Evolutionary conservation across 768 basidiomycete species (phyloP).

Genomic region (Mycena albidolilacea): DNA sequence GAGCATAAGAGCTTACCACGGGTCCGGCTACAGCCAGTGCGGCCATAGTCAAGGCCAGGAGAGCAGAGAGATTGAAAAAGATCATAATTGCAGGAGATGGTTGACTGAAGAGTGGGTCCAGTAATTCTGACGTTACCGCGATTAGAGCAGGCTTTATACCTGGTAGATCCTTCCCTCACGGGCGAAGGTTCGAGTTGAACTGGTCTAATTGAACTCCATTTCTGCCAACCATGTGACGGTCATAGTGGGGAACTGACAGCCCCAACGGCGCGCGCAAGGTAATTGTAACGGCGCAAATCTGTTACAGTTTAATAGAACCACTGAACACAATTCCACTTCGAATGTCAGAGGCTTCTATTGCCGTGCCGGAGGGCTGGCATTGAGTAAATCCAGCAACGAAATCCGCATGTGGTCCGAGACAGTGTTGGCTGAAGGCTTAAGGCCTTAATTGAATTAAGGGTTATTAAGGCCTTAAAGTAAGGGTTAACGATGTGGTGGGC

Average conservation of each 20-base stretch:
- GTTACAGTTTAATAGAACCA: no score
- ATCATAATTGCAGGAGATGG: constrained; percentile 2
- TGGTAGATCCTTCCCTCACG: not conserved
- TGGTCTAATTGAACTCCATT: not conserved
- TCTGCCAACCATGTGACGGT: not conserved
- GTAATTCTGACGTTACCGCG: not conserved
- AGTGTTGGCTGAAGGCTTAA: no score
- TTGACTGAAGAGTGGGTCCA: constrained; percentile 4
- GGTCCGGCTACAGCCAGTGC: constrained; percentile 4
- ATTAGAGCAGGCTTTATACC: not conserved
- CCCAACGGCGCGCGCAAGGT: not conserved
- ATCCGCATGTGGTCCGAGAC: no score
- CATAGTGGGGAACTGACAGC: not conserved
- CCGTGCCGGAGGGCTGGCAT: no score
- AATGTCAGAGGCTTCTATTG: no score
- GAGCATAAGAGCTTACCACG: constrained; percentile 7
- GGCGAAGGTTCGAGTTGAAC: not conserved
- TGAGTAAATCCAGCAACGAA: not conserved
- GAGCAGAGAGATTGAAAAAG: not conserved
- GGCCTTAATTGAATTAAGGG: no score
- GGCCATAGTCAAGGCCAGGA: constrained; percentile 9
- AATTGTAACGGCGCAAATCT: no score
- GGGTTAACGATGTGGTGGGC: no score
- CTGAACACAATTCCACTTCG: no score
- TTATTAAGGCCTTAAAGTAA: no score